A percentile compares a stretch with the other conserved stretches of the same genome.
These are phyloP conservation scores for Phytophthora capsici DNA, from an alignment of 352 stramenopile genomes.

Conservation along the genomic window DNA sequence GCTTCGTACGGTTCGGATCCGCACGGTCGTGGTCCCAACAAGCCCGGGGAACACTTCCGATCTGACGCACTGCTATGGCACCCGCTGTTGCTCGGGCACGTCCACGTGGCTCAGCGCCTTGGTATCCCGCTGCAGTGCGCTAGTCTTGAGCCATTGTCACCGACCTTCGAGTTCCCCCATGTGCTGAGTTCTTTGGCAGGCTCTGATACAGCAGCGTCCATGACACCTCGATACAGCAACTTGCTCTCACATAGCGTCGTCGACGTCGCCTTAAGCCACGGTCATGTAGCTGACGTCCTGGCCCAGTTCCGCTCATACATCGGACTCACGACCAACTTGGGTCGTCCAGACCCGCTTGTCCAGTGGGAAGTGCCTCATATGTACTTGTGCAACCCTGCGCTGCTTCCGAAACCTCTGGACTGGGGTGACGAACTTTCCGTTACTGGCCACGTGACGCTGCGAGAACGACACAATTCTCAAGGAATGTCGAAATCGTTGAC, in stretches of 20 bases:
- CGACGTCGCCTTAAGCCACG: constrained; percentile 38
- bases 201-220: constrained; percentile 23
- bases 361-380: constrained; percentile 55
- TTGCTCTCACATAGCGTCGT: constrained; percentile 41
- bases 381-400: constrained; percentile 48
- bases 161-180: constrained; percentile 52
- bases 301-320: constrained; percentile 54
- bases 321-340: constrained; percentile 35
- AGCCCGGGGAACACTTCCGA: constrained; percentile 45
- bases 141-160: constrained; percentile 45
- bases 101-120: constrained; percentile 51
- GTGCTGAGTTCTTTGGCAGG: constrained; percentile 35
- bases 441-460: constrained; percentile 41
- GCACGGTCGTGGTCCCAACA: constrained; percentile 31
- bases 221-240: constrained; percentile 42
- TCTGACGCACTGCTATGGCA: constrained; percentile 54
- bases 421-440: constrained; percentile 50
- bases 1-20: constrained; percentile 54
- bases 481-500: constrained; percentile 23
- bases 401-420: constrained; percentile 51
- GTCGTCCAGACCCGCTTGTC: constrained; percentile 29
- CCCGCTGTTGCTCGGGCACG: constrained; percentile 50
- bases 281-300: constrained; percentile 38
- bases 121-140: constrained; percentile 56
- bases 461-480: constrained; percentile 21